Base-by-base conservation (phyloP, 2,329 filamentous ascomycete species). In the Aspergillus quadrilineatus region DNA sequence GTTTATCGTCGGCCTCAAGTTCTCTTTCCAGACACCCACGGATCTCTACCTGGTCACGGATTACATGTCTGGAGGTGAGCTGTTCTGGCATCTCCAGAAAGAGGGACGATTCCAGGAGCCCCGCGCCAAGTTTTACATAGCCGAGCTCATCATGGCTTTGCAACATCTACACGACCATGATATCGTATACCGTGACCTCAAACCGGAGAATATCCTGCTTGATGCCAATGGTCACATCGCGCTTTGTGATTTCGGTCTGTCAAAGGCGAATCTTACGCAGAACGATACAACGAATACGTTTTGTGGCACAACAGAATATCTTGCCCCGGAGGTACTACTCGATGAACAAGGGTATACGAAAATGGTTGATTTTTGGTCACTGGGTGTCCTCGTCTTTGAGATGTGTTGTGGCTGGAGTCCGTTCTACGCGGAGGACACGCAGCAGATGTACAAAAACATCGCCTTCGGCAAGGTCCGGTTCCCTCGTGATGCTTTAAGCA, bases 371-470 rank as follows among this genome's bases (percentile, higher is more conserved):
- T 99, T 97, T 74, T 99, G 94, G 94, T 99, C 94, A 1, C 82
- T 99, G 10, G 94, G 94, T 56, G 94, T 99, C 47, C 81, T 99
- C 53, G 94, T 99, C 1, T 99, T 99, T 68, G 94, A 99, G 75
- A 99, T 99, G 94, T 99, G 94, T 79, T 99, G 94, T 68, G 94
- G 94, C 34, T 99, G 94, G 94, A 97, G 92, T 68, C 94, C 94
- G 0, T 99, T 99, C 77, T 99, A 97, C 67, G 94, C 94, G 55
- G 94, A 99, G 70, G 94, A 99, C 70, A 99, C 94, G 0, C 94
- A 99, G 75, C 94, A 99, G 74, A 99, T 99, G 94, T 99, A 99
- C 81, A 99, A 99, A 81, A 99, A 99, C 78, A 99, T 99, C 72
- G 94, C 94, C 0, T 99, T 99, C 70, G 94, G 94, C 71, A 99